Base-by-base conservation (phyloP, 176 grass and related monocot genomes). In the Carex littledalei region DNA sequence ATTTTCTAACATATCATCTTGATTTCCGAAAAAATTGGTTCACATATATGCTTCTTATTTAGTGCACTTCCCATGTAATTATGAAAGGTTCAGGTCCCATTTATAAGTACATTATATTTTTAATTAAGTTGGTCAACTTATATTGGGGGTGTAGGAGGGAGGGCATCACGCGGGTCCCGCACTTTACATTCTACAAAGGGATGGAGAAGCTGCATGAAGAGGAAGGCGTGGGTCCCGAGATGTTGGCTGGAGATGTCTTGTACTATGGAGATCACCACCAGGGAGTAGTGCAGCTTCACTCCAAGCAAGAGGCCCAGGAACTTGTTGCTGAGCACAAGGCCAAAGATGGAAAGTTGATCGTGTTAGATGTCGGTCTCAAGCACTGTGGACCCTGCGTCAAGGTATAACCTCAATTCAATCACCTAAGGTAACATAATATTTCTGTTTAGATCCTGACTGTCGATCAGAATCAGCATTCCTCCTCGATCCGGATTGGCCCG, bases 301-400 rank as follows among this genome's bases (percentile, higher is more conserved):
- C 63, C 35, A 67, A 90, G 35, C 16, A 45, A 6, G 93, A 95
- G 84, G 91, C 93, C n/a, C 89, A 98, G 90, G 41, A 57, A 79
- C 93, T 98, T 24, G 90, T 98, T 49, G 31, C 34, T 0, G 87
- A 88, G 53, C 71, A 98, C 87, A 86, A 86, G 49, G 91, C 85
- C 20, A 80, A 56, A 0, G 50, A 29, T 9, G 96, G 96, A 4
- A 98, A 94, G 91, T 86, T 95, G 64, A 41, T 98, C 16, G 93
- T 98, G 80, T 92, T 98, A 18, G 96, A 98, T 84, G 96, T 98
- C 14, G 96, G 96, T 0, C 93, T 98, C 58, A 98, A 98, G 90
- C 84, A 89, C 62, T 98, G 96, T 84, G 96, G 96, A 7, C 96
- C 96, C 1, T 98, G 93, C 83, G 93, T 95, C 24, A 98, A 95